Base-by-base conservation (phyloP, 2,329 filamentous ascomycete species). In the Zalaria sp. region DNA sequence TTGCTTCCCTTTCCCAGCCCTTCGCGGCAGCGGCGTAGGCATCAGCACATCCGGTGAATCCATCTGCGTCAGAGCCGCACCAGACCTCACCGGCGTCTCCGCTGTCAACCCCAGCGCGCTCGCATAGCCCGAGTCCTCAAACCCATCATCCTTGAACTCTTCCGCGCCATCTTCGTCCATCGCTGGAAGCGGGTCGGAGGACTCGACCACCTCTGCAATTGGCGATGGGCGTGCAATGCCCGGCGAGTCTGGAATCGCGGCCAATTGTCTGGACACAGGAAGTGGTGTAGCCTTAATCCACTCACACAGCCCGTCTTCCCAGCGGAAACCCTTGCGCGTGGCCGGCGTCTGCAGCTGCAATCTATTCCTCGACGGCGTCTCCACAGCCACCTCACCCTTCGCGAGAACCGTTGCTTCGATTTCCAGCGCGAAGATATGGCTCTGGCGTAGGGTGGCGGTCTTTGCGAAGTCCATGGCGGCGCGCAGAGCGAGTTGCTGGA, bases 301-400 rank as follows among this genome's bases (percentile, higher is more conserved):
- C 45, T 68, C 65, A 25, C 62, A 61, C 31, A 68, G 59, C 6
- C 62, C 63, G 38, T 65, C 63, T 48, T 68, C 64, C 62, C 63
- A 67, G 25, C 57, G 53, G 41, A 62, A 62, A 3, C 57, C 34
- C 7, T 25, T 11, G 34, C 25, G 25, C 6, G 11, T 38, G 18
- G 11, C n/a, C 7, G 34, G 5, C 26, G 8, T 25, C 34, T n/a
- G 3, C 3, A 29, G n/a, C 11, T n/a, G 27, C 11, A 27, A 35
- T 37, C 27, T 39, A 25, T 26, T 40, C 10, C 9, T 7, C 9
- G 27, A 11, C 26, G 55, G 55, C 5, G 49, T 49, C 27, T 49
- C 44, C 1, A 56, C 49, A 9, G 55, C 38, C 2, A 59, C 45
- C 8, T 51, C 50, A 4, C 56, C 58, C 18, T 52, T 49, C 4